A percentile compares a stretch with the other conserved stretches of the same genome.
These are phyloP conservation scores for Mucor sp. DNA, from an alignment of 371 early-diverging fungal genomes.

Conservation along the genomic window DNA sequence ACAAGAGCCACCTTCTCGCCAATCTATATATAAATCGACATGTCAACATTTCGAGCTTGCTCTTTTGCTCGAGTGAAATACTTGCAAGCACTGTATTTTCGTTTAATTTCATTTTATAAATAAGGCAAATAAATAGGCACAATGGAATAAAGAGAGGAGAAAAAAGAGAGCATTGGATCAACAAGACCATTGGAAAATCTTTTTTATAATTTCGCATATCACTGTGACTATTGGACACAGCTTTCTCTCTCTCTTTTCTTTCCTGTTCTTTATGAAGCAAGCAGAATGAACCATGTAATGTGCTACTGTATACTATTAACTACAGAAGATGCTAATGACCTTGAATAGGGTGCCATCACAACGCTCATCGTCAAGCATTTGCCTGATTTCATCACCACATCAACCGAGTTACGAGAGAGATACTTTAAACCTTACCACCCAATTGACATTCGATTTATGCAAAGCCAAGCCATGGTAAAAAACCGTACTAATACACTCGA, in stretches of 20 bases:
- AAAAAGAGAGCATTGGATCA: neutral
- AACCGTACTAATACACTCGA: neutral
- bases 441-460: conserved; percentile 37
- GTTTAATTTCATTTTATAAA: conserved; percentile 31
- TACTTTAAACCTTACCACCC: conserved; percentile 42
- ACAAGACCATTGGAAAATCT: neutral
- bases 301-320: neutral
- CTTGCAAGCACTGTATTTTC: conserved; percentile 39
- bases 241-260: neutral
- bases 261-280: neutral
- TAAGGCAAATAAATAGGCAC: neutral
- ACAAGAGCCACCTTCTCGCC: conserved; percentile 73
- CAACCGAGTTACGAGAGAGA: conserved; percentile 17
- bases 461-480: conserved; percentile 40
- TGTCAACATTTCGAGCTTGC: neutral
- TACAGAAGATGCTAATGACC: neutral
- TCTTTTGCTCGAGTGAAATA: neutral
- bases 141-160: conserved; percentile 2
- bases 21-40: conserved; percentile 52
- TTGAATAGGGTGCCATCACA: conserved; percentile 10
- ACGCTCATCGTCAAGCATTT: conserved; percentile 43
- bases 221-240: neutral
- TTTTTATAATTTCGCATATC: neutral
- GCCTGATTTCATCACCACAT: conserved; percentile 28
- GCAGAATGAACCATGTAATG: neutral